Conservation (phyloP, 2,329 filamentous ascomycete species). For the Colletotrichum trifolii region DNA sequence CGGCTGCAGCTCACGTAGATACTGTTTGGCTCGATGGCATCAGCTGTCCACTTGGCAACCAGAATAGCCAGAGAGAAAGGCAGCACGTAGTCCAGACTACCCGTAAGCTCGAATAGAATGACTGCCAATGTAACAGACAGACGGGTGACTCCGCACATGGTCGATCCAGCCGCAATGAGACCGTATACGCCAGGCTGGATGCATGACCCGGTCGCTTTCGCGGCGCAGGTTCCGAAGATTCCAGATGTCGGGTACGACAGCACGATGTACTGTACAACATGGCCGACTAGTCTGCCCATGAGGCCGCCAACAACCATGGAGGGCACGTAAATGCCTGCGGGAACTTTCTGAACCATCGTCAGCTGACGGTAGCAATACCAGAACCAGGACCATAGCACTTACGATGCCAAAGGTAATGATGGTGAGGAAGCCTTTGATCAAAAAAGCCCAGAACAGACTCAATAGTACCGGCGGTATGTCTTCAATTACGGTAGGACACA, state of each 20-base stretch:
- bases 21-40: conserved; percentile 91
- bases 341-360: conserved; percentile 73
- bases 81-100: conserved; percentile 92
- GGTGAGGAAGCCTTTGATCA: conserved; percentile 91
- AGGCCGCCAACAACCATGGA: conserved; percentile 98
- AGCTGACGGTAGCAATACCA: conserved; percentile 35
- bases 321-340: conserved; percentile 96
- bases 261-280: conserved; percentile 84
- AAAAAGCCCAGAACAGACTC: conserved; percentile 79
- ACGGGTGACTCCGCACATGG: conserved; percentile 97
- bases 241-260: conserved; percentile 76
- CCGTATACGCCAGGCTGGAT: conserved; percentile 98
- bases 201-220: conserved; percentile 79
- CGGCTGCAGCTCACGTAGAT: conserved; percentile 75
- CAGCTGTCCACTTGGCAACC: conserved; percentile 98
- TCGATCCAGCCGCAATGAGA: conserved; percentile 91
- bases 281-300: conserved; percentile 88
- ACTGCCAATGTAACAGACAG: conserved; percentile 93
- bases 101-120: conserved; percentile 95
- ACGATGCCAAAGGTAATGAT: conserved; percentile 91
- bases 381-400: conserved; percentile 45
- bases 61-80: conserved; percentile 93
- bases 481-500: conserved; percentile 79
- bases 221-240: conserved; percentile 80
- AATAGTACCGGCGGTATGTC: conserved; percentile 83